phyloP scores from a whole-genome alignment of 1,139 yeast species.

The Yamadazyma friedrichii region DNA sequence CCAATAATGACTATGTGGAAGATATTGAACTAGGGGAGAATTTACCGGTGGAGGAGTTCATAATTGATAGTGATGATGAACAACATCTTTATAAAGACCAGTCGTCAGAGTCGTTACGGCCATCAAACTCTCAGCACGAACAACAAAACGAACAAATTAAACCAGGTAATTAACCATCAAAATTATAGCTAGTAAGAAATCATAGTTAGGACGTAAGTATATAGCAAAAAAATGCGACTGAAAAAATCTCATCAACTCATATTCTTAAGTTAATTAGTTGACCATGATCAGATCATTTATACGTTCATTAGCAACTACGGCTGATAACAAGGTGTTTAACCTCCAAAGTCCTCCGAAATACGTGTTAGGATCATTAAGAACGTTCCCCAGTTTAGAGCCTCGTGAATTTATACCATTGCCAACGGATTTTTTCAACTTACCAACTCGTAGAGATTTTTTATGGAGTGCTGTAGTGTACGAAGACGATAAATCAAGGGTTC shows the following conservation, averaged over 20 bases:
- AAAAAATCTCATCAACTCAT: constrained; percentile 4
- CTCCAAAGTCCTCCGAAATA: constrained; percentile 60
- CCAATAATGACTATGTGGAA: constrained; percentile 20
- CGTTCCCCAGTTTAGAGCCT: constrained; percentile 91
- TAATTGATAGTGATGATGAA: constrained; percentile 51
- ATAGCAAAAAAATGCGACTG: constrained; percentile 1
- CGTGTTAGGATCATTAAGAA: constrained; percentile 76
- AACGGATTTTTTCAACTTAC: constrained; percentile 61
- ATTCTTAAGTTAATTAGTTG: neutral
- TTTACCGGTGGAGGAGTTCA: constrained; percentile 22
- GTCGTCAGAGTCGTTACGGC: too few species aligned
- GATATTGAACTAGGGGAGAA: constrained; percentile 18
- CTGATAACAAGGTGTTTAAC: constrained; percentile 19
- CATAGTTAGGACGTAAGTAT: too few species aligned
- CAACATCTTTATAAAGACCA: constrained; percentile 4
- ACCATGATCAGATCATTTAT: constrained; percentile 26
- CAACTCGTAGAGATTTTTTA: constrained; percentile 83
- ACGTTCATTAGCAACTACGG: constrained; percentile 35
- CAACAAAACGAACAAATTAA: neutral
- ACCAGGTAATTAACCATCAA: neutral
- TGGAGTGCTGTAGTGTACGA: constrained; percentile 96
- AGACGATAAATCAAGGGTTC: constrained; percentile 77
- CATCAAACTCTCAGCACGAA: neutral
- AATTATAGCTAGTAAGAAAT: too few species aligned
- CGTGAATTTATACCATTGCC: constrained; percentile 74